Base-by-base conservation (phyloP, 1,139 yeast genomes). In the Hemisphaericaspora subhashii region DNA sequence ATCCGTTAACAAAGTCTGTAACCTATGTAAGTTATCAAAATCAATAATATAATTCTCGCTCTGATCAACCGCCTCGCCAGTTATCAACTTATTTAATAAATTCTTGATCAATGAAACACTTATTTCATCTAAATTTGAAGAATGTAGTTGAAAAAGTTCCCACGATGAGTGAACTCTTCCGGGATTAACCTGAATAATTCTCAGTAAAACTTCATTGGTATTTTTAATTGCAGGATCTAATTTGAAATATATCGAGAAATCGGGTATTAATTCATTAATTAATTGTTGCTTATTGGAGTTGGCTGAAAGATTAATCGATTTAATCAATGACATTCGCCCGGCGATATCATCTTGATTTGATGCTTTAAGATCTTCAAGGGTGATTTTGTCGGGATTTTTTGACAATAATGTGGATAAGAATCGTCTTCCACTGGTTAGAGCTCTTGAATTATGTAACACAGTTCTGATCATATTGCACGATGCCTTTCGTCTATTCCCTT, bases 91-190 rank as follows among this genome's bases (percentile, higher is more conserved):
- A 3, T 47, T 42, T 29, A 62, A 36, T 2, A 65, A 49, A 8
- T 45, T 43, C 1, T 46, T 39, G 3, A 57, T 44, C 23, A 64
- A 43, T 6, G 32, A 41, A 2, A 31, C 29, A 31, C 35, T 41
- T 11, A 44, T 36, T 5, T 44, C 40, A 17, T 35, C 40, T 23
- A 39, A 21, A 5, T 33, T 38, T 3, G 24, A 17, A 26, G 46
- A 48, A 36, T 66, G 66, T 33, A 57, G 57, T 21, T 54, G 46
- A 36, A 57, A 58, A 29, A 72, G 50, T 14, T 70, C 74, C 57
- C 62, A 55, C 23, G 70, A 54, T 20, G 54, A 46, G 41, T 57
- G 60, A 1, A 66, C 76, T 41, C 77, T 50, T 14, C 74, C 76
- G 0, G 76, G 75, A 42, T 72, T 72, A 22, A 55, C 47, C 10